Percentiles rank a stretch among this genome's conserved stretches.
Conservation (phyloP, 768 basidiomycete genomes). For the Tylopilus sp. region DNA sequence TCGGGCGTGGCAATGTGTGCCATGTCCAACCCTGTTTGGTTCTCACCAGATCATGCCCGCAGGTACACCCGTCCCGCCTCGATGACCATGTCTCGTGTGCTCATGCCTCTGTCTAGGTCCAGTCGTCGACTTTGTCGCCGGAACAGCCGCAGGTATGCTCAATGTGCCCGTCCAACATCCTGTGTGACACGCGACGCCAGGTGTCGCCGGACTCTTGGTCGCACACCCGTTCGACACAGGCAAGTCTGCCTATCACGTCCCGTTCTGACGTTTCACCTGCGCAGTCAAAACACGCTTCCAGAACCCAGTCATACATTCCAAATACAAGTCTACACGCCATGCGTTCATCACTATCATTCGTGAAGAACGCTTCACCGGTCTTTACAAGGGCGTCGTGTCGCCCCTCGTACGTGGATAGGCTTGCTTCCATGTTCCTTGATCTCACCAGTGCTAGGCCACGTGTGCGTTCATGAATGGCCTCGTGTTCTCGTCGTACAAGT, state of each 20-base stretch:
- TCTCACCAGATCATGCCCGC: not conserved
- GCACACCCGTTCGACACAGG: constrained; percentile 47
- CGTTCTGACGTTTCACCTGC: constrained; percentile 14
- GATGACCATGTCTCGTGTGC: no score
- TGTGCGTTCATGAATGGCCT: constrained; percentile 61
- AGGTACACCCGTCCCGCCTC: constrained; percentile 7
- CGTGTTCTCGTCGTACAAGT: constrained; percentile 50
- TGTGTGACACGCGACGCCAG: no score
- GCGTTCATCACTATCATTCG: constrained; percentile 6
- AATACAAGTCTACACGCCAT: not conserved
- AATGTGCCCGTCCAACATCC: no score
- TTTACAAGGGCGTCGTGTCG: constrained; percentile 76
- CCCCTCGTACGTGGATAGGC: constrained; percentile 57
- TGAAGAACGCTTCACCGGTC: constrained; percentile 64
- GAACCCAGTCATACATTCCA: constrained; percentile 19
- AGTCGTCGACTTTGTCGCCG: no score
- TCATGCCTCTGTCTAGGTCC: no score
- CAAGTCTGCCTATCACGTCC: constrained; percentile 17
- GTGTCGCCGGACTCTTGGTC: no score
- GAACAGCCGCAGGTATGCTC: no score
- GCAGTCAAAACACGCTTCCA: constrained; percentile 46
- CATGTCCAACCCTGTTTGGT: constrained; percentile 5
- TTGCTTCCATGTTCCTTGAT: not conserved
- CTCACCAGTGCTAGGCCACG: no score
- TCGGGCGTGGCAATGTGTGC: constrained; percentile 35